Base-by-base conservation (phyloP, 352 stramenopile species). In the Globisporangium spiculum region DNA sequence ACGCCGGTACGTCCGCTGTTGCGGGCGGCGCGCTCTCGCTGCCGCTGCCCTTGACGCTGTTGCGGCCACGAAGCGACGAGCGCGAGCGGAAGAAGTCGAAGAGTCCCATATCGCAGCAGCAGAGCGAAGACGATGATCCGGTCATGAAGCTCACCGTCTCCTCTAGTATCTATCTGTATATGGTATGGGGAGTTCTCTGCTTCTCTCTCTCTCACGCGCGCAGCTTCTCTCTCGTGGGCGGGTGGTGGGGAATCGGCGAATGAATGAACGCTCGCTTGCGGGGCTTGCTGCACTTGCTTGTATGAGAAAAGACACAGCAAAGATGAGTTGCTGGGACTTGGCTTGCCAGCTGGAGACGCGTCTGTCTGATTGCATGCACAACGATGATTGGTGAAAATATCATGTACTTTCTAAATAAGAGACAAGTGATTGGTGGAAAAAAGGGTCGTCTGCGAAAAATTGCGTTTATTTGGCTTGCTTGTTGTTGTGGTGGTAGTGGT, bases 71-170 rank as follows among this genome's bases (percentile, higher is more conserved):
- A 2, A 81, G 41, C 46, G 81, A 86, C 27, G 84, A 87, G 66
- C 77, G 77, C 53, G 78, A 80, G 60, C 83, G 81, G 75, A 93
- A 93, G 66, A 93, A 93, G 76, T 93, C 83, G 57, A 93, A 90
- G 70, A 93, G 60, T 2, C 85, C 85, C 72, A 93, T 80, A 30
- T 80, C 76, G 62, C 69, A 74, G 38, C 59, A 56, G 60, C 60
- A 65, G 4, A 60, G 27, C 26, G 54, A 38, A 20, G 53, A 41
- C 6, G 55, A 59, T 41, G 41, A 54, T 20, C 26, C 27, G 30
- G n/a, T 14, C 38, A 63, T 64, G 12, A 24, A 18, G 36, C 14
- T 27, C 16, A 5, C 18, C 41, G 18, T 44, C 36, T 41, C 34
- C 30, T 32, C 30, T 32, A 32, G 30, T 41, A 41, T 41, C 34